Evolutionary conservation across 164 flowering plant species (phyloP), one percentile per base, ranked within the genome.

Genomic region (Hamamelis virginiana): DNA sequence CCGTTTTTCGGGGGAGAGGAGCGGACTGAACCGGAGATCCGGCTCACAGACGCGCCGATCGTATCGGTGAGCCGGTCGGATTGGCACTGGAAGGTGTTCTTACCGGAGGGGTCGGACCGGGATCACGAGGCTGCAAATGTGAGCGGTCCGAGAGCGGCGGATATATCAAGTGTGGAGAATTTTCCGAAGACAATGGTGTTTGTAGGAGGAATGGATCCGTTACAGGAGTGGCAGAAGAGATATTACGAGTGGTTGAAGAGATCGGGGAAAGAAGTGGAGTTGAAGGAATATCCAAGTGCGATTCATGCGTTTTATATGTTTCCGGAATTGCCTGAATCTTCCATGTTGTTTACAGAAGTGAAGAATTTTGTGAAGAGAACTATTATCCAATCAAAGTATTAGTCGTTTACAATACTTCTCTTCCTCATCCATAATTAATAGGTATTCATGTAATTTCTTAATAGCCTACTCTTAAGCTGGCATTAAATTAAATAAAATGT

Each of bases 1-100:
- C 84, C 87, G 1, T 85, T 77, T 62, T 87, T 82, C 64, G 87
- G 91, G 0, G 87, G 91, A 0, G 82, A 82, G 62, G 84, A 82
- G 70, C 25, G 85, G 62, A 80, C 86, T 0, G 82, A 69, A 51
- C 62, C 90, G n/a, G 88, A 85, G 79, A 27, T 8, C 9, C 73
- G 80, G 33, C 56, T 77, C 6, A 22, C 0, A 0, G 27, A 55
- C 0, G 62, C 73, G 21, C 69, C 73, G 1, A 1, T 83, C 44
- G 76, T 82, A 26, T 73, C 82, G 5, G 14, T 80, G 60, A 27
- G 15, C 26, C 62, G 80, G 16, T 69, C 82, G 8, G 87, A 86
- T 28, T 79, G 80, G 78, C 14, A 44, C 13, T 86, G 89, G 89
- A 82, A 69, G 68, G 82, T 50, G 28, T 81, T 81, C n/a, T 65